Conservation (phyloP, 495 filamentous ascomycete genomes). For the Acidomyces sp. region DNA sequence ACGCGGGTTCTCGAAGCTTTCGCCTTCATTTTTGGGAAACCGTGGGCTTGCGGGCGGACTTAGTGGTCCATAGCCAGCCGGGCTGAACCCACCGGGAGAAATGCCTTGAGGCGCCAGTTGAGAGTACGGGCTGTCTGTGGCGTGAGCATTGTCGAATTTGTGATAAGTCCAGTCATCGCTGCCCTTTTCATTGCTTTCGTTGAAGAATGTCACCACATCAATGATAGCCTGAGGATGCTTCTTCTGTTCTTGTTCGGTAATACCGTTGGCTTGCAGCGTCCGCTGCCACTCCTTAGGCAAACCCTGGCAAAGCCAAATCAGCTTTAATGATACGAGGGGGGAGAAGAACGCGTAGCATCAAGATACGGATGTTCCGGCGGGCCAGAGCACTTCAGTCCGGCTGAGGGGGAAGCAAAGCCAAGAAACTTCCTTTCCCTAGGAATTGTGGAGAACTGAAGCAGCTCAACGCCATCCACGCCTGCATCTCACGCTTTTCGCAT, state of each 20-base stretch:
- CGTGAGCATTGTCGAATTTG: slow-evolving; percentile 75
- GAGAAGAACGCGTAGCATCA: no score
- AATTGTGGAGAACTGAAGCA: no score
- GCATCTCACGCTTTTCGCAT: no score
- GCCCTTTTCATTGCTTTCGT: slow-evolving; percentile 72
- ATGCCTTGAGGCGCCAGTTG: slow-evolving; percentile 29
- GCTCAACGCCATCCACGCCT: no score
- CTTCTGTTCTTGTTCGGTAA: slow-evolving; percentile 89
- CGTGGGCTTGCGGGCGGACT: slow-evolving; percentile 83
- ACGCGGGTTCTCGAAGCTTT: slow-evolving; percentile 93
- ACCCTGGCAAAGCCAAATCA: slow-evolving; percentile 41
- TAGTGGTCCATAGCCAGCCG: slow-evolving; percentile 47
- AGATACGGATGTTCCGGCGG: no score
- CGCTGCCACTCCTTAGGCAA: slow-evolving; percentile 97
- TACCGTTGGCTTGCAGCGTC: slow-evolving; percentile 86
- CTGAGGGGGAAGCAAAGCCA: no score
- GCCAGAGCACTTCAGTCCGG: neutral
- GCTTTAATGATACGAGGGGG: neutral
- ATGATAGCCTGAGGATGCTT: slow-evolving; percentile 88
- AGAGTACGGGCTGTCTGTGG: slow-evolving; percentile 32
- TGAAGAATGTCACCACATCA: slow-evolving; percentile 92
- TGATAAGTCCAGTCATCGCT: slow-evolving; percentile 81
- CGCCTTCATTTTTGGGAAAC: slow-evolving; percentile 80
- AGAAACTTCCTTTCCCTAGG: no score
- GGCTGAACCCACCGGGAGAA: slow-evolving; percentile 21